Conservation (phyloP, 73 alveolate genomes). For the Tetrahymena thermophila region DNA sequence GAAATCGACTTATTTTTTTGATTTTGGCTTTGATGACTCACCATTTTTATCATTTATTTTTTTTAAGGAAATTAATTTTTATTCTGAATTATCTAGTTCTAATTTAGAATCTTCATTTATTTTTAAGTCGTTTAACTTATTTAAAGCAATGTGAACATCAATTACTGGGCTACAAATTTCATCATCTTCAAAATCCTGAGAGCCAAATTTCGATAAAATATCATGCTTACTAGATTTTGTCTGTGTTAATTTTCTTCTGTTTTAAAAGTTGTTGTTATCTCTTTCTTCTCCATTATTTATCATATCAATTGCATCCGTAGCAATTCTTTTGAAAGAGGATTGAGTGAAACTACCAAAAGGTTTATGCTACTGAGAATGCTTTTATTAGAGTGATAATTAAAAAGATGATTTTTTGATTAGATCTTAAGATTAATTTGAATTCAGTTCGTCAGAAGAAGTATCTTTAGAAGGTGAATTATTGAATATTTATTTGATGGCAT, state of each 20-base stretch:
- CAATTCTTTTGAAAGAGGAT: not conserved
- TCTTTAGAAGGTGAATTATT: not conserved
- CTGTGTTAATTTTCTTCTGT: not conserved
- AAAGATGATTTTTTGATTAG: not conserved
- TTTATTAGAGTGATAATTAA: not conserved
- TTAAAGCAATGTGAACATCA: not conserved
- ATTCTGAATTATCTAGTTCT: not conserved
- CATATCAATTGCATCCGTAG: not conserved
- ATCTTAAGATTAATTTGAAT: not conserved
- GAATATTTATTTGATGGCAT: not conserved
- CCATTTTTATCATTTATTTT: not conserved
- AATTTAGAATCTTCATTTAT: not conserved
- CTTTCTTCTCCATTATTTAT: not conserved
- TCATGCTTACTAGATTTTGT: not conserved
- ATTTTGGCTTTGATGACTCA: not conserved
- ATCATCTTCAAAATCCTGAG: not conserved
- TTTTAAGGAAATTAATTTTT: not conserved
- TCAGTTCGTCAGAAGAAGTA: not conserved
- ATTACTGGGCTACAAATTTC: not conserved
- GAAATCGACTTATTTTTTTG: not conserved
- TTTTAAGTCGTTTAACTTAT: not conserved
- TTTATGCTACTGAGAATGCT: not conserved
- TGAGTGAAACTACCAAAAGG: not conserved
- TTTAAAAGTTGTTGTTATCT: not conserved
- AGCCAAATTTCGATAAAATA: not conserved